Conservation (phyloP, 192 early-diverging fungal species). For the Coemansia sp. region DNA sequence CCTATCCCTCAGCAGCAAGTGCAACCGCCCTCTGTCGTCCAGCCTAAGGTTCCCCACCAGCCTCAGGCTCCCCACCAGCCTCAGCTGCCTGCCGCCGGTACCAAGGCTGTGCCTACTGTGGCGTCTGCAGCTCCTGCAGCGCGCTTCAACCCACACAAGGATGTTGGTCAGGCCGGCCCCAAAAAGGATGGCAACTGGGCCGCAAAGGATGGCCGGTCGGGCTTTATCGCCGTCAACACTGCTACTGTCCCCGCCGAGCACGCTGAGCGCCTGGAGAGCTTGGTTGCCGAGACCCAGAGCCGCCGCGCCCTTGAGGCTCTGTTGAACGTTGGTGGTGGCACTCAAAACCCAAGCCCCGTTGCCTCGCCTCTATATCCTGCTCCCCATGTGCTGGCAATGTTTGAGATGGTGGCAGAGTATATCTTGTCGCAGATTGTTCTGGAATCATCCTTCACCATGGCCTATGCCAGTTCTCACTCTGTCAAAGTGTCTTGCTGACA, state of each 20-base stretch:
- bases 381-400: not conserved
- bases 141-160: conserved; percentile 54
- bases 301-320: conserved; percentile 40
- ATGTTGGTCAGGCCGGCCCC: conserved; percentile 34
- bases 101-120: conserved; percentile 11
- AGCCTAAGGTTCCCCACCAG: not conserved
- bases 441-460: conserved; percentile 38
- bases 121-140: conserved; percentile 1
- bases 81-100: conserved; percentile 1
- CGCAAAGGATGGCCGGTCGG: conserved; percentile 41
- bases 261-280: conserved; percentile 12
- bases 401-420: conserved; percentile 27
- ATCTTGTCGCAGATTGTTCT: conserved; percentile 35
- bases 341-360: not conserved
- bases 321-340: conserved; percentile 25
- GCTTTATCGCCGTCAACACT: conserved; percentile 46
- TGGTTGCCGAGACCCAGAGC: conserved; percentile 29
- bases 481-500: not conserved
- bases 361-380: not conserved
- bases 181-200: conserved; percentile 46
- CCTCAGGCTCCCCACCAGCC: not conserved
- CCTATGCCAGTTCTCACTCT: not conserved
- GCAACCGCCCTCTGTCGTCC: no score
- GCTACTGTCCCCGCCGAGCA: conserved; percentile 27
- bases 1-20: no score